Base-by-base conservation (phyloP, 148 eudicot species). In the Camellia japonica region DNA sequence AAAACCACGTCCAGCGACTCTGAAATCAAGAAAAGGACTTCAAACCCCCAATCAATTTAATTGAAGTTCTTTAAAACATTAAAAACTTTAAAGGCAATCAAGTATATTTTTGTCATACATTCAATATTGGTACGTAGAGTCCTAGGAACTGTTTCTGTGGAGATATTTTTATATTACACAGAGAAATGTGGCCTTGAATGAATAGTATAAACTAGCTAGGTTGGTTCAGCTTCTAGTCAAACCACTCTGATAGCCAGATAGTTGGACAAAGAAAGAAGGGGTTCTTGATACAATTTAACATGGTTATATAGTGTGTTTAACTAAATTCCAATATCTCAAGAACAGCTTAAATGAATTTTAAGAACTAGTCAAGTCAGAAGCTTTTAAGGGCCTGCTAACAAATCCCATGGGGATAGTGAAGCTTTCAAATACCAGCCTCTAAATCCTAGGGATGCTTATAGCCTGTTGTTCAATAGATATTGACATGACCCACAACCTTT, bases 1-100 rank as follows among this genome's bases (percentile, higher is more conserved):
- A 81, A 71, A 74, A 49, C 18, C 30, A 59, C 58, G 12, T 60
- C 20, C 20, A 71, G 69, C 16, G 61, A 70, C 23, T 13, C n/a
- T 12, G 2, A 49, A 61, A 71, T 6, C 60, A 71, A 19, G 20
- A 60, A 18, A 79, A 79, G 12, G 49, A 69, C 38, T 13, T 16
- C 14, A 65, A 66, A 78, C 52, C 52, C 52, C 52, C 5, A 49
- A 49, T 49, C 52, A 49, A 49, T 49, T 7, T 7, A 49, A 49
- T 0, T 7, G 0, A 49, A 49, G 52, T 5, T 49, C 52, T 49
- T 5, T 49, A 49, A 49, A 49, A 49, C 52, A 49, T 49, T 5
- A 49, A 49, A 49, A 4, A 4, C 52, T 49, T 49, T 5, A 49
- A 49, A 49, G 52, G 7, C 52, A 49, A 49, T 49, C 7, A 4